These are phyloP conservation scores for Forsythia viridissima DNA, from an alignment of 257 asterid genomes.

Conservation along the genomic window DNA sequence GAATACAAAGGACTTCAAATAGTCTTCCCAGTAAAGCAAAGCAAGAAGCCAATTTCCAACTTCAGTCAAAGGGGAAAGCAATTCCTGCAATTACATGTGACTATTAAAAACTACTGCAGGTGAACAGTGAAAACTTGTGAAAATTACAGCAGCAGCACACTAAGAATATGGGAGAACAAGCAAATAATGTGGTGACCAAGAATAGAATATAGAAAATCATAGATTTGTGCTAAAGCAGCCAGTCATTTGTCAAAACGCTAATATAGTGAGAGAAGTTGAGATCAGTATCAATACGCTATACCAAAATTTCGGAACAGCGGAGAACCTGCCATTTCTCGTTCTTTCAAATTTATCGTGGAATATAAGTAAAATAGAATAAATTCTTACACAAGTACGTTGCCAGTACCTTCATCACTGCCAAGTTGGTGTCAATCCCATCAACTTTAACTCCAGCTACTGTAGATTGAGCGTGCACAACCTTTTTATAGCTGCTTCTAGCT, in stretches of 20 bases:
- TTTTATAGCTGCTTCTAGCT: constrained; percentile 77
- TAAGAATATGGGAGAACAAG: constrained; percentile 8
- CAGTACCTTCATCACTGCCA: constrained; percentile 92
- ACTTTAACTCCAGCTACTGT: constrained; percentile 91
- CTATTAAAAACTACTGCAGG: constrained; percentile 12
- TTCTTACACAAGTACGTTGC: constrained; percentile 9
- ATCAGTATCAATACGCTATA: not conserved
- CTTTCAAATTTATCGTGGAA: constrained; percentile 12
- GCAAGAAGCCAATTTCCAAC: constrained; percentile 60
- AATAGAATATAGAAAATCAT: not conserved
- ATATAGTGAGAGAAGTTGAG: not conserved
- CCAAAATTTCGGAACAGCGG: constrained; percentile 15
- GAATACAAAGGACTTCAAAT: constrained; percentile 59
- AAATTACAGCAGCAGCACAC: constrained; percentile 17
- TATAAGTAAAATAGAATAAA: not conserved
- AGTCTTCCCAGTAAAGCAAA: constrained; percentile 78
- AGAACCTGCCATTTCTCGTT: constrained; percentile 9
- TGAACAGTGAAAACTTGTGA: not conserved
- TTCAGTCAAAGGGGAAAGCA: constrained; percentile 76
- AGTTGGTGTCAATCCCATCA: constrained; percentile 82
- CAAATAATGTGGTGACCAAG: not conserved
- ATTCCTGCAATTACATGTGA: constrained; percentile 63
- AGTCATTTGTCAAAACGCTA: not conserved
- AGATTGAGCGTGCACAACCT: constrained; percentile 77
- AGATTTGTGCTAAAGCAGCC: constrained; percentile 13